Evolutionary conservation across 495 filamentous ascomycete species (phyloP).

Genomic region (Penicillium bialowiezense): DNA sequence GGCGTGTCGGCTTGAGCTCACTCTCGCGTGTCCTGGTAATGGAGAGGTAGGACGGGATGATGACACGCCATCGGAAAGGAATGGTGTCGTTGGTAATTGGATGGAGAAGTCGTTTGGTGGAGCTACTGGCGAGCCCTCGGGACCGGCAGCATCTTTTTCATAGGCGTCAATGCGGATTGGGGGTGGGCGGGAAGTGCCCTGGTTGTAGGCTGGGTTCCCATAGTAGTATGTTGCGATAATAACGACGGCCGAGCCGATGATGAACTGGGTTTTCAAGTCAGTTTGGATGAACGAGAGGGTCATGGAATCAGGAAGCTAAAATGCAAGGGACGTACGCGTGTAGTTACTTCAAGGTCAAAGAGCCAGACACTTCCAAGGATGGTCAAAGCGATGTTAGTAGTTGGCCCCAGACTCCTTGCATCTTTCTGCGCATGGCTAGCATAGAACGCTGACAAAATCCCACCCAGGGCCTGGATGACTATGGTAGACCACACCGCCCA

Average conservation of each 20-base stretch:
- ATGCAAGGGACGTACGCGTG: conserved; percentile 55
- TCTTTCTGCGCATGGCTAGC: conserved; percentile 67
- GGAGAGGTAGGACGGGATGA: conserved; percentile 69
- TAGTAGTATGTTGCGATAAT: conserved; percentile 83
- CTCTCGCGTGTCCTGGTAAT: conserved; percentile 44
- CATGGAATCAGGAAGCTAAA: background rate
- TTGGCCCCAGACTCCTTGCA: conserved; percentile 88
- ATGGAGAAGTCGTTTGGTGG: conserved; percentile 49
- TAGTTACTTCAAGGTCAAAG: conserved; percentile 73
- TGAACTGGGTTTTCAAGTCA: conserved; percentile 58
- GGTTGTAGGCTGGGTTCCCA: conserved; percentile 44
- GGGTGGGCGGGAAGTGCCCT: conserved; percentile 54
- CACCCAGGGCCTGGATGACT: conserved; percentile 75
- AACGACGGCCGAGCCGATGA: conserved; percentile 74
- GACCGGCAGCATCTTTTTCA: conserved; percentile 56
- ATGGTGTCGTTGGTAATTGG: conserved; percentile 48
- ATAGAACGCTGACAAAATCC: conserved; percentile 77
- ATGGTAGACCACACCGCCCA: conserved; percentile 86
- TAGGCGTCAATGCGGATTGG: conserved; percentile 73
- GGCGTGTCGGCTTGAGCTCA: conserved; percentile 33
- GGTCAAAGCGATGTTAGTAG: conserved; percentile 82
- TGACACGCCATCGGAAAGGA: conserved; percentile 53
- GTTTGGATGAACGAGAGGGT: conserved; percentile 1
- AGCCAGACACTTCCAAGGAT: conserved; percentile 80
- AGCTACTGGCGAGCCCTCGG: conserved; percentile 49